Percentiles rank a stretch among this genome's conserved stretches.
Evolutionary conservation across 73 alveolate species (phyloP).

Genomic region (Blepharisma japonicum): DNA sequence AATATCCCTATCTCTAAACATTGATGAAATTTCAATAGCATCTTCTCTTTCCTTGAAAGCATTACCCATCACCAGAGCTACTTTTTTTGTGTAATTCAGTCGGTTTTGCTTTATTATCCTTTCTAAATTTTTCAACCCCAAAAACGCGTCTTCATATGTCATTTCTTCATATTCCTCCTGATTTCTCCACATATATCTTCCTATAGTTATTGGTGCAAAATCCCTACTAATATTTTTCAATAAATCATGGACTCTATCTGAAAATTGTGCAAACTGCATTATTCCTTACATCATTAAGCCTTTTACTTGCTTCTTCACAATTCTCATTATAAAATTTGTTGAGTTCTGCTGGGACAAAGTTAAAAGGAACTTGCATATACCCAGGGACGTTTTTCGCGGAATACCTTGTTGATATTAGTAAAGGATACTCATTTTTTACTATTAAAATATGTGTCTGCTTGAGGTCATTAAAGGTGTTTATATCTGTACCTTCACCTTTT

Average conservation of each 20-base stretch:
- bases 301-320: background rate
- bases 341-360: background rate
- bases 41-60: background rate
- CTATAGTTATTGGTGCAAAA: background rate
- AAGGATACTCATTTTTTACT: background rate
- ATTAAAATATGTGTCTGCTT: background rate
- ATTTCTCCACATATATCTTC: background rate
- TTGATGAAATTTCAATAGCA: background rate
- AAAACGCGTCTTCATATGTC: background rate
- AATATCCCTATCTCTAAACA: background rate
- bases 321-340: background rate
- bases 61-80: background rate
- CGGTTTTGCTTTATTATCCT: background rate
- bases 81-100: background rate
- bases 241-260: too few relatives aligned
- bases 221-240: too few relatives aligned
- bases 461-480: background rate
- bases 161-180: background rate
- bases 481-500: background rate
- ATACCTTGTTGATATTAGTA: background rate
- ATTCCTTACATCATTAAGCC: background rate
- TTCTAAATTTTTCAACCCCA: background rate
- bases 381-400: constrained; percentile 18
- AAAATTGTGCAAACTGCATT: too few relatives aligned
- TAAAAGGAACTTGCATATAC: constrained; percentile 7